Evolutionary conservation across 129 eudicot genomes (phyloP).

Genomic region (Pseudognaphalium luteoalbum): DNA sequence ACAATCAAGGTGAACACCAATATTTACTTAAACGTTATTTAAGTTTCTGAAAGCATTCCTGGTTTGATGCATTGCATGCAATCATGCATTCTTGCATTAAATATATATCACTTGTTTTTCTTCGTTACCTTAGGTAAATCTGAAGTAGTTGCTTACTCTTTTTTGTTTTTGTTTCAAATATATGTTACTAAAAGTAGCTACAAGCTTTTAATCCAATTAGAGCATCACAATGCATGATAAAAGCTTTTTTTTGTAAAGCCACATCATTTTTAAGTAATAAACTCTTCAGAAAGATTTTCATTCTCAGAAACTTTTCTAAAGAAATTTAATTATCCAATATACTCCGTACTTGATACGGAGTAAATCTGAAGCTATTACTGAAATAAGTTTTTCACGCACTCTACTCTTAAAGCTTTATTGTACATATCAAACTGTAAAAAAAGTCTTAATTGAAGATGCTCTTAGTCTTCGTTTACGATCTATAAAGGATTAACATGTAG

Average conservation of each 20-base stretch:
- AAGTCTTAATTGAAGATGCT: not conserved
- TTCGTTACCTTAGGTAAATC: not conserved
- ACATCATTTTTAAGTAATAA: not conserved
- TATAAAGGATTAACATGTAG: not conserved
- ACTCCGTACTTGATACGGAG: too few relatives aligned
- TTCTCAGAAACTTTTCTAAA: not conserved
- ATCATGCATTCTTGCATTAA: not conserved
- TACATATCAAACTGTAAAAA: not conserved
- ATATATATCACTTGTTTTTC: slow-evolving; percentile 3
- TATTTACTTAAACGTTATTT: not conserved
- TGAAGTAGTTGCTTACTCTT: not conserved
- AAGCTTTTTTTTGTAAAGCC: not conserved
- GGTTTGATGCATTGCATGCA: slow-evolving; percentile 29
- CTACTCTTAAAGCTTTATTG: not conserved
- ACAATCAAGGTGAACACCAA: slow-evolving; percentile 72
- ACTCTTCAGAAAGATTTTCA: not conserved
- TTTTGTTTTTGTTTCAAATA: too few relatives aligned
- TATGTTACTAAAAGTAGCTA: too few relatives aligned
- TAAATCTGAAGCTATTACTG: not conserved
- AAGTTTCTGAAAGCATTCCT: not conserved
- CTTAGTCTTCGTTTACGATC: too few relatives aligned
- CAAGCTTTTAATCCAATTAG: too few relatives aligned
- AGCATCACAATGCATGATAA: too few relatives aligned
- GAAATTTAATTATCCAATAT: too few relatives aligned
- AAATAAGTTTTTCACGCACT: too few relatives aligned